phyloP scores from a whole-genome alignment of 2,329 filamentous ascomycete species.

The Macrophomina tecta region DNA sequence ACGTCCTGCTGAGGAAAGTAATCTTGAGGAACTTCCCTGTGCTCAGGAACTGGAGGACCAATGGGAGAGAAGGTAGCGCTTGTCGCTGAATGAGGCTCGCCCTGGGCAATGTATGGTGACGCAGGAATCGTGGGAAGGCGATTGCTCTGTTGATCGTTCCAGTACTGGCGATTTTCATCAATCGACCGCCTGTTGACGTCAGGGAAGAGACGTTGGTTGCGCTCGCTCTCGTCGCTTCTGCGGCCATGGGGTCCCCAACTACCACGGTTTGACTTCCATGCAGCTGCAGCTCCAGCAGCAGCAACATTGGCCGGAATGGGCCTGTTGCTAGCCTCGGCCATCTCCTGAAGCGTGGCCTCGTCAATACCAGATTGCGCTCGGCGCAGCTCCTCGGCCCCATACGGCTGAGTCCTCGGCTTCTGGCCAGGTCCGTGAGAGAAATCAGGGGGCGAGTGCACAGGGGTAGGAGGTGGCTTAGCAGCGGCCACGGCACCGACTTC shows the following conservation, averaged over 20 bases:
- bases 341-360: constrained; percentile 77
- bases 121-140: constrained; percentile 54
- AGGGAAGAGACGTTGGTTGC: constrained; percentile 16
- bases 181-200: constrained; percentile 15
- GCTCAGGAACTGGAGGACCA: constrained; percentile 45
- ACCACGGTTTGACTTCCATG: constrained; percentile 45
- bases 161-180: constrained; percentile 19
- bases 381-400: constrained; percentile 77
- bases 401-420: constrained; percentile 71
- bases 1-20: constrained; percentile 28
- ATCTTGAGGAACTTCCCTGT: constrained; percentile 37
- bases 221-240: constrained; percentile 41
- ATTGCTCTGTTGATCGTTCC: constrained; percentile 37
- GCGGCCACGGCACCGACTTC: constrained; percentile 43
- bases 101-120: constrained; percentile 50
- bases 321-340: constrained; percentile 72
- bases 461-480: constrained; percentile 65
- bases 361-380: constrained; percentile 86
- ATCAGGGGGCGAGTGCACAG: constrained; percentile 77
- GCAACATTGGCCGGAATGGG: constrained; percentile 44
- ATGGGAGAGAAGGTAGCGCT: constrained; percentile 37
- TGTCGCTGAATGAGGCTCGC: constrained; percentile 37
- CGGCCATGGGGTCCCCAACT: constrained; percentile 34
- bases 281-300: constrained; percentile 48
- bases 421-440: constrained; percentile 78